These are phyloP conservation scores for Hypholoma sublateritium DNA, from an alignment of 768 basidiomycete genomes.

Conservation along the genomic window DNA sequence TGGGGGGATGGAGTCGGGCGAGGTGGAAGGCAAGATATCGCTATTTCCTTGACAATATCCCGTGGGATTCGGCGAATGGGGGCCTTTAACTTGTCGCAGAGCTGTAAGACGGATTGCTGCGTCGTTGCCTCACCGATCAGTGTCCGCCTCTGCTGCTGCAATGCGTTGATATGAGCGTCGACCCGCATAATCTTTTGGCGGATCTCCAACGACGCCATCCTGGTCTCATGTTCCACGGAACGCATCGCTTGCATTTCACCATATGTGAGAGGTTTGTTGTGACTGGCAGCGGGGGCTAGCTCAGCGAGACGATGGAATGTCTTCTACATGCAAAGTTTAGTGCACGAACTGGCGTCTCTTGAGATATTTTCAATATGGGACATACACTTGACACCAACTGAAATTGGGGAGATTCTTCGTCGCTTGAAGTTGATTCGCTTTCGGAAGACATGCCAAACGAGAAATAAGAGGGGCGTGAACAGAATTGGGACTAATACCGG, in stretches of 20 bases:
- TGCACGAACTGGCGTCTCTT: background rate
- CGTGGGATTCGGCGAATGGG: background rate
- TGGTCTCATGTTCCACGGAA: background rate
- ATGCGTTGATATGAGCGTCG: background rate
- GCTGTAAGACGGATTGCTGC: background rate
- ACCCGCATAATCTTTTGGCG: background rate
- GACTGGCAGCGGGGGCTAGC: background rate
- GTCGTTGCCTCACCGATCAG: background rate
- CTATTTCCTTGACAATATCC: background rate
- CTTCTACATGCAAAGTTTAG: background rate
- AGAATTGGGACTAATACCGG: too few species aligned
- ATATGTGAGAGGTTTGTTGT: background rate
- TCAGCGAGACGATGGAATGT: background rate
- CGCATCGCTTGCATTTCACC: background rate
- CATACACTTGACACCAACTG: background rate
- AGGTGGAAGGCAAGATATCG: background rate
- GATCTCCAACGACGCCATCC: background rate
- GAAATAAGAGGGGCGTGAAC: too few species aligned
- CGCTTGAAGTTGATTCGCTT: background rate
- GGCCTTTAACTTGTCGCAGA: background rate
- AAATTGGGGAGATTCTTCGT: background rate
- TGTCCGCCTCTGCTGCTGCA: background rate
- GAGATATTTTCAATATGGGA: background rate
- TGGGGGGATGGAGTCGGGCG: background rate
- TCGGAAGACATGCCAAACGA: background rate